Base-by-base conservation (phyloP, 2,329 filamentous ascomycete genomes). In the Botrytis deweyae region DNA sequence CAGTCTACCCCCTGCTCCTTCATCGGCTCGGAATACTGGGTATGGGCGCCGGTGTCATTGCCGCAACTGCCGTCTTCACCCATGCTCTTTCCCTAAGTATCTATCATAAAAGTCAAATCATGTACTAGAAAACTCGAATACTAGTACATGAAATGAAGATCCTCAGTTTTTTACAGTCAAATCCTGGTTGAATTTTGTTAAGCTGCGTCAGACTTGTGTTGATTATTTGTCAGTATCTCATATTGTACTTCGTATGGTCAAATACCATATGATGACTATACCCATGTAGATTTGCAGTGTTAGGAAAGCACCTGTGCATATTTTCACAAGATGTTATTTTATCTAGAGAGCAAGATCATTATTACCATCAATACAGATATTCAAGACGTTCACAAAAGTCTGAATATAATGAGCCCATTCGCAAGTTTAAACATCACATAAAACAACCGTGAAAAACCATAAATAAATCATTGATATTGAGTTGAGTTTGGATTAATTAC, bases 121-220 rank as follows among this genome's bases (percentile, higher is more conserved):
- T n/a, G 12, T 55, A 55, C 49, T 55, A 55, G 25, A 16, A 0
- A 12, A n/a, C 0, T 55, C 1, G 12, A n/a, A 14, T 55, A n/a
- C 22, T n/a, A 55, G 49, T n/a, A n/a, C 25, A 55, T n/a, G 25
- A 0, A 14, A n/a, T 55, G 25, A 55, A 55, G 12, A 55, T n/a
- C 12, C 1, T n/a, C 2, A 7, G 25, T 7, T 14, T 14, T 1
- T 16, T n/a, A n/a, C 14, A 0, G 25, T n/a, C 12, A 7, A 14
- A 55, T 16, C 4, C 49, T 55, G 49, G 12, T 14, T 3, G 7
- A 1, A 25, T n/a, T n/a, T 5, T 52, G 5, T n/a, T 55, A 8
- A n/a, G 2, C 4, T 55, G 12, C n/a, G 12, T 55, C 7, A 5
- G 25, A n/a, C 14, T n/a, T n/a, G 25, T 16, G 12, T 12, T 14